Evolutionary conservation across 2,329 filamentous ascomycete genomes (phyloP).

Genomic region (Dothistroma septosporum): DNA sequence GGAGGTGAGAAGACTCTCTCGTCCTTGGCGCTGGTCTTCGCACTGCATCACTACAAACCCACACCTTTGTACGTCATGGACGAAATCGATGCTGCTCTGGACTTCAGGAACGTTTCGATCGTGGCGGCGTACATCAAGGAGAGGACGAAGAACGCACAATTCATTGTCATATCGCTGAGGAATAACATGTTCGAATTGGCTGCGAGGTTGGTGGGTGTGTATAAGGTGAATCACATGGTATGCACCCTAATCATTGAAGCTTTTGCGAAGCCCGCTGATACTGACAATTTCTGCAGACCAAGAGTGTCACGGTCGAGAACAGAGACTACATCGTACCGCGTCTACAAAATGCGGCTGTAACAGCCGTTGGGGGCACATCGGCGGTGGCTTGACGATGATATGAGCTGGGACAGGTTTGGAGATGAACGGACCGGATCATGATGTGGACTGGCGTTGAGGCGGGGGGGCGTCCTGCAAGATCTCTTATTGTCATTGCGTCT

Average conservation of each 20-base stretch:
- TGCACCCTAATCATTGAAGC: slow-evolving; percentile 24
- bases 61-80: slow-evolving; percentile 99
- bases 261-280: not conserved
- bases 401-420: not conserved
- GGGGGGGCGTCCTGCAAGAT: not conserved
- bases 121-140: slow-evolving; percentile 99
- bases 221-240: slow-evolving; percentile 98
- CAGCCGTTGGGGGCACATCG: not conserved
- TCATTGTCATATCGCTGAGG: slow-evolving; percentile 93
- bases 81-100: slow-evolving; percentile 95
- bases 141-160: slow-evolving; percentile 97
- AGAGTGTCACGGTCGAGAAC: slow-evolving; percentile 52
- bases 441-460: not conserved
- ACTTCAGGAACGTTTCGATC: slow-evolving; percentile 97
- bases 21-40: slow-evolving; percentile 92
- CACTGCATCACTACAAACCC: slow-evolving; percentile 94
- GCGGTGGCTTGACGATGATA: not conserved
- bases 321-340: slow-evolving; percentile 42
- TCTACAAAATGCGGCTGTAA: slow-evolving; percentile 7
- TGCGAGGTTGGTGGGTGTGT: slow-evolving; percentile 90
- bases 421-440: not conserved
- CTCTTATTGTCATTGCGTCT: not conserved
- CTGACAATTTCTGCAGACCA: slow-evolving; percentile 39
- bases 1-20: slow-evolving; percentile 97
- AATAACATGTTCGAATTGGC: slow-evolving; percentile 99